Evolutionary conservation across 1,139 yeast species (phyloP), one percentile per base, ranked within the genome.

Genomic region (Yamadazyma dendronema): DNA sequence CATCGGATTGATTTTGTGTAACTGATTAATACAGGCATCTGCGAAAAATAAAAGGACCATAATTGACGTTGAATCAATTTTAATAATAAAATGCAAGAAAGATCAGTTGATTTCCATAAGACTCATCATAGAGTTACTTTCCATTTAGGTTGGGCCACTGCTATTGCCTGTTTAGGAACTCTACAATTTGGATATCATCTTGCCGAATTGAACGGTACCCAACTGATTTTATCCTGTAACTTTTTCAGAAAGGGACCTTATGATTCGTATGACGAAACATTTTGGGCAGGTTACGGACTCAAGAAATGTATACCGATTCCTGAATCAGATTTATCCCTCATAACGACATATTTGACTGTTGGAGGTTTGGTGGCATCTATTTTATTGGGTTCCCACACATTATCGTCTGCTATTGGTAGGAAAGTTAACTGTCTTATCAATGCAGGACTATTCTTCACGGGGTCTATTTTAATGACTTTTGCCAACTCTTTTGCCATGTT

Each of bases 111-210:
- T 19, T 44, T 30, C 29, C 48, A 57, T 17, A 49, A 52, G 14
- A 39, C 47, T 12, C 56, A 52, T 4, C 68, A 63, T 37, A 39
- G 43, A 22, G 57, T 62, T 12, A 62, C 68, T 0, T 48, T 49
- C 34, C 54, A 49, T 32, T 43, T 65, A 19, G 68, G 56, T 0
- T 63, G 67, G 67, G 59, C 69, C 11, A 61, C 66, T 3, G 55
- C 58, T 11, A 53, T 82, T 9, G 79, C 82, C 2, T 81, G 90
- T 47, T 53, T 86, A 24, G 84, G 88, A 7, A 79, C 94, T 1
- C 62, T 88, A n/a, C 96, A 87, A 55, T 89, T 82, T 59, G 97
- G 97, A 2, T 87, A 81, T 57, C 96, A 89, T 57, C 74, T 89
- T 73, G 82, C 96, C 0, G 96, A 88, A 53, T 66, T 89, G 46